phyloP scores from a whole-genome alignment of 768 basidiomycete species.

The Lactarius hatsudake region DNA sequence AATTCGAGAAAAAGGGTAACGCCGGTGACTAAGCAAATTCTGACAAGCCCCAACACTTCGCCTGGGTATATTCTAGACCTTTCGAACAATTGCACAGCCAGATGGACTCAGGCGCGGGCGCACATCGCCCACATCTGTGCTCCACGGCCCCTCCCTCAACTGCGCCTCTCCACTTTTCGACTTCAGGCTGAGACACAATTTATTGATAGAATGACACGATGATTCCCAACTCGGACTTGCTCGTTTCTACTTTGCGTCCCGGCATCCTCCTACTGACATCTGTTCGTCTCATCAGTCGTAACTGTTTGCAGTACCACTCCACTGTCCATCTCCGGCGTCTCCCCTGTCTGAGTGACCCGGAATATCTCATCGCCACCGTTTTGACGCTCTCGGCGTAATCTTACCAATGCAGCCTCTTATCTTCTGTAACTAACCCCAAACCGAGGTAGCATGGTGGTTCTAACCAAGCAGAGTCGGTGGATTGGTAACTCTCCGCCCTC shows the following conservation, averaged over 20 bases:
- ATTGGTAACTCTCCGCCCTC: not conserved
- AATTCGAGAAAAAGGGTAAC: not conserved
- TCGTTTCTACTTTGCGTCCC: not conserved
- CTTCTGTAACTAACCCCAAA: not conserved
- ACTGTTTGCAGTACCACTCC: not conserved
- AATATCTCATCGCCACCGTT: not conserved
- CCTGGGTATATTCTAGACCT: not conserved
- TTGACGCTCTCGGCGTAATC: not conserved
- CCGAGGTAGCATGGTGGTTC: not conserved
- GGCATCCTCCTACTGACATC: not conserved
- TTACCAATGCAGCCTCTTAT: not conserved
- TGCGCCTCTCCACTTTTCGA: not conserved
- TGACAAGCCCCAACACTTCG: too few species aligned
- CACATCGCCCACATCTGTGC: not conserved
- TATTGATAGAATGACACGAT: not conserved
- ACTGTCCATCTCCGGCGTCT: not conserved
- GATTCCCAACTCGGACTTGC: not conserved
- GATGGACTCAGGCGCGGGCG: too few species aligned
- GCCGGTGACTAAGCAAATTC: conserved; percentile 11
- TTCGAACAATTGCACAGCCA: too few species aligned
- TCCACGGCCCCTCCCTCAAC: conserved; percentile 1
- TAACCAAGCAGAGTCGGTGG: not conserved
- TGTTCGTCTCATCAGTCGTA: not conserved
- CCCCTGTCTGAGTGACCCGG: not conserved
- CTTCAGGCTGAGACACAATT: not conserved